Base-by-base conservation (phyloP, 495 filamentous ascomycete genomes). In the Lophium mytilinum region DNA sequence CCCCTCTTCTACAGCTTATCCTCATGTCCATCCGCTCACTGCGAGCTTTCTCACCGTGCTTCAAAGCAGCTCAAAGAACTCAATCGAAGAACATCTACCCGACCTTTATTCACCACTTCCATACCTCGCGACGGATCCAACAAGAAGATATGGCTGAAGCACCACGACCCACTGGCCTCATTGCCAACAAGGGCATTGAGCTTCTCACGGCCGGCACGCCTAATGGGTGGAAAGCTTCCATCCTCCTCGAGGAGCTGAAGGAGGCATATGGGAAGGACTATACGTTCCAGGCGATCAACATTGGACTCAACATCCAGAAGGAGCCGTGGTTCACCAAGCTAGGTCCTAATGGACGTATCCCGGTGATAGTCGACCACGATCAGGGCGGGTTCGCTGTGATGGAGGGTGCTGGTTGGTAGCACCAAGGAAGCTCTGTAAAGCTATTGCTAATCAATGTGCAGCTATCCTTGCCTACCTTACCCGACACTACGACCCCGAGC, bases 131-230 rank as follows among this genome's bases (percentile, higher is more conserved):
- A 7, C 57, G 57, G 12, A 35, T 56, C 39, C 42, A 53, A 4
- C 53, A 60, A 39, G 34, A 37, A 6, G 61, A 50, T 33, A 65
- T 67, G 58, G 47, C 61, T 17, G 18, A 48, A 35, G 50, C 63
- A 18, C 61, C 66, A 18, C 63, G 61, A 52, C 74, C 78, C 21
- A 76, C 72, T 7, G 79, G 78, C 18, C 70, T 80, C 37, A 76
- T 77, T 52, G 78, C 76, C 54, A 79, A 70, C 58, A 78, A 73
- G 30, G 79, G 78, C 60, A 79, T 82, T 59, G 78, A 82, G 69
- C 76, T 80, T 19, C 63, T 80, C 7, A 81, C 78, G 1, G 60
- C 15, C 17, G 59, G 56, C 14, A 68, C 61, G 3, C 60, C 65
- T 17, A 68, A 68, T 37, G 69, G 68, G 12, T 51, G 60, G 40